phyloP scores from a whole-genome alignment of 768 basidiomycete species.

The Lyophyllum decastes region DNA sequence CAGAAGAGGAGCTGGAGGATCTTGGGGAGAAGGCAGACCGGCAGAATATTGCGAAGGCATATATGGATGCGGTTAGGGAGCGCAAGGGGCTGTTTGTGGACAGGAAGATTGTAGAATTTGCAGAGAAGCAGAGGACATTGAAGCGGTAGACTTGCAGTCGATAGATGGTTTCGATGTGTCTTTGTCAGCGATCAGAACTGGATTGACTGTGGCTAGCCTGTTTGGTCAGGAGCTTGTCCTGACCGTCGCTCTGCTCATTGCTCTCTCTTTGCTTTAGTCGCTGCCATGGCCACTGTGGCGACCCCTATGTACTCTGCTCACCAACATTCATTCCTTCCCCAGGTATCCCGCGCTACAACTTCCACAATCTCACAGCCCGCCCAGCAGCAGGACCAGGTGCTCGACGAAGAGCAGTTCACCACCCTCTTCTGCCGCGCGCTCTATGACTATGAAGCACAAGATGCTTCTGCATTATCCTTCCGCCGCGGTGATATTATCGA shows the following conservation, averaged over 20 bases:
- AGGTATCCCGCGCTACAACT: constrained; percentile 19
- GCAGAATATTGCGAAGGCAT: constrained; percentile 88
- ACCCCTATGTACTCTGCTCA: constrained; percentile 26
- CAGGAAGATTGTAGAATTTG: constrained; percentile 90
- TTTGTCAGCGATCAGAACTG: not conserved
- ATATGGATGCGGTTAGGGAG: constrained; percentile 88
- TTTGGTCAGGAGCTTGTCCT: constrained; percentile 8
- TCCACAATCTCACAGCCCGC: constrained; percentile 15
- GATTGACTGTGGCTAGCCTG: not conserved
- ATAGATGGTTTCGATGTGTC: constrained; percentile 5
- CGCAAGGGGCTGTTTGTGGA: constrained; percentile 97
- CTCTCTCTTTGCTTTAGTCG: not conserved
- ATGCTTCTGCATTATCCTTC: constrained; percentile 89
- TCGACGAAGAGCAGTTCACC: constrained; percentile 64
- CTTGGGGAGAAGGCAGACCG: constrained; percentile 95
- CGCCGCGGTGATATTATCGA: constrained; percentile 88
- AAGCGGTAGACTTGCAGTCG: constrained; percentile 44
- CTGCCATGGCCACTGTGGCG: constrained; percentile 33
- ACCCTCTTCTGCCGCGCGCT: constrained; percentile 89
- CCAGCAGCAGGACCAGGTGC: constrained; percentile 34
- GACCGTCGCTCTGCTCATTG: not conserved
- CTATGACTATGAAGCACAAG: constrained; percentile 89
- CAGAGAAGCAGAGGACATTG: constrained; percentile 95
- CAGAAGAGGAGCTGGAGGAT: constrained; percentile 95
- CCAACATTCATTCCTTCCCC: constrained; percentile 23